Base-by-base conservation (phyloP, 768 basidiomycete species). In the Podaxis sp. region DNA sequence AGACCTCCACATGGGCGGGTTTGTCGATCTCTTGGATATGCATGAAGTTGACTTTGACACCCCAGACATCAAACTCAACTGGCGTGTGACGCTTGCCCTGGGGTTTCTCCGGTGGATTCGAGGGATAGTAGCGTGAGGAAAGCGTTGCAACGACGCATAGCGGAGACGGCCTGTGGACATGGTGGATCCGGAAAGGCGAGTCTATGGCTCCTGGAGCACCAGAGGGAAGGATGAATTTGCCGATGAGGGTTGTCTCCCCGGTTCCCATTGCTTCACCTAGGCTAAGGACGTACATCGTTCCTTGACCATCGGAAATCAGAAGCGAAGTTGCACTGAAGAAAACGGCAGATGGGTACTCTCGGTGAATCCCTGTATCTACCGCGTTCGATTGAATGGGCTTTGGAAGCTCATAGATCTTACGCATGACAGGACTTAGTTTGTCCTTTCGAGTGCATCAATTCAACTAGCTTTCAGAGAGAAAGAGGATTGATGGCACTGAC, bases 281-380 rank as follows among this genome's bases (percentile, higher is more conserved):
- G 22, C 22, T 42, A 49, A 94, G 75, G 13, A 86, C 76, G 65
- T 92, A 90, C 33, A 93, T 73, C 17, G 77, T 69, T n/a, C 91
- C 90, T 66, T 78, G 75, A 8, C 93, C 93, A 68, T 95, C 92
- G 19, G 89, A 79, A 56, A 89, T 79, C 40, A 91, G 76, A 42
- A 83, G 76, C 9, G 80, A 72, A 0, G 76, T 72, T 3, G 81
- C 66, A 57, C 82, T 78, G 42, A 89, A 69, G 68, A 90, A 88
- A 5, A 78, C 77, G 30, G 82, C 82, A 0, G 90, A 91, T 0
- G 93, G 90, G 71, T 95, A 95, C 75, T 95, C 92, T 48, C 74
- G 78, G 67, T 87, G 86, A 19, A 76, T 71, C n/a, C 39, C 61
- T 0, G 73, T 64, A 19, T 78, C 48, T 61, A 52, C 52, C 36